phyloP scores from a whole-genome alignment of 2,329 filamentous ascomycete species.

The Penicillium sp. region DNA sequence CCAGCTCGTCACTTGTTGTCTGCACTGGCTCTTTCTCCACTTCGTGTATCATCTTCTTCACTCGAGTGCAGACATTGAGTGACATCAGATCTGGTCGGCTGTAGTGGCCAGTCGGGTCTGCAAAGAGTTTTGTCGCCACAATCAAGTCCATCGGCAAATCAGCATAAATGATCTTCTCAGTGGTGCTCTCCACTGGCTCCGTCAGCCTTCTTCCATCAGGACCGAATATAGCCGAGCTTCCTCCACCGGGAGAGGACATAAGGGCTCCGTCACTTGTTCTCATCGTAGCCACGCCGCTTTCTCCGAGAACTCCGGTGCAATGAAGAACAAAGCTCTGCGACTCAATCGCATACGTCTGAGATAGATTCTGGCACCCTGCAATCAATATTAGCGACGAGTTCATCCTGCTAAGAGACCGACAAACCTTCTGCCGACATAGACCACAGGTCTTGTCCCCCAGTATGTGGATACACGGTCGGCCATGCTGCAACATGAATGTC shows the following conservation, averaged over 20 bases:
- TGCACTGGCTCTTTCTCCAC: not conserved
- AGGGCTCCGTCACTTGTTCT: conserved; percentile 46
- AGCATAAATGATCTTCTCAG: conserved; percentile 55
- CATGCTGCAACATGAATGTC: conserved; percentile 56
- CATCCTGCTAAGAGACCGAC: not conserved
- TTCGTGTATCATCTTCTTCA: conserved; percentile 8
- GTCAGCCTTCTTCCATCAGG: conserved; percentile 57
- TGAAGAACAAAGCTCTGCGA: conserved; percentile 60
- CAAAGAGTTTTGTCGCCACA: conserved; percentile 31
- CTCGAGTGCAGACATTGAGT: not conserved
- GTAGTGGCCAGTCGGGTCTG: conserved; percentile 9
- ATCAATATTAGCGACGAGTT: not conserved
- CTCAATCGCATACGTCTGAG: conserved; percentile 62
- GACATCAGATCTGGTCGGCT: conserved; percentile 18
- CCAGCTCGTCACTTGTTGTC: not conserved
- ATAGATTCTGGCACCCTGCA: conserved; percentile 46
- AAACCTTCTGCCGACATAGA: conserved; percentile 37
- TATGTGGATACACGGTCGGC: conserved; percentile 37
- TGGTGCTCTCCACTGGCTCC: conserved; percentile 36
- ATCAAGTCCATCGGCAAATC: conserved; percentile 53
- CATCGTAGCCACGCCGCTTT: conserved; percentile 51
- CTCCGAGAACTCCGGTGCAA: conserved; percentile 52
- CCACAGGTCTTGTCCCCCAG: conserved; percentile 28
- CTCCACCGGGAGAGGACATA: conserved; percentile 48
- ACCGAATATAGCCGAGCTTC: conserved; percentile 53